Evolutionary conservation across 208 protist species (phyloP), one percentile per base, ranked within the genome.

Genomic region (Leishmania martiniquensis): DNA sequence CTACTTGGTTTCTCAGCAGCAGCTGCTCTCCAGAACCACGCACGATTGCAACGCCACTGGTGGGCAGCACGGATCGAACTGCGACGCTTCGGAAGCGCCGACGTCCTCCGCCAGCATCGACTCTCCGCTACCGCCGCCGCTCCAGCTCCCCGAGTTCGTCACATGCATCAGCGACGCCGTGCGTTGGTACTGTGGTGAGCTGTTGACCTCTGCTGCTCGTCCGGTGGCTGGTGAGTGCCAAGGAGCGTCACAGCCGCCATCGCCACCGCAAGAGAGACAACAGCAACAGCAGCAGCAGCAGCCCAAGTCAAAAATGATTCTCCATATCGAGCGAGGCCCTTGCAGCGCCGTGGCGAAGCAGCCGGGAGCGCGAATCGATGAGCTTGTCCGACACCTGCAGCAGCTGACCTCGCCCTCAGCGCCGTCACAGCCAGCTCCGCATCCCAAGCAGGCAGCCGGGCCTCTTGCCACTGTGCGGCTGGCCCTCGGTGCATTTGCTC

Each of bases 131-230:
- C 79, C 79, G 5, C 32, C 60, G 9, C 47, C 67, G 47, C 74
- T 83, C 68, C 75, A 72, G 57, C 66, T 83, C n/a, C 79, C 79
- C 2, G 29, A 17, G 20, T 39, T 25, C 57, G 45, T 83, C 5
- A 42, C 57, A 25, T 39, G 32, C 2, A 76, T 83, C 73, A 71
- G 76, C 32, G 79, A 78, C 39, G 79, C 74, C 10, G 79, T 79
- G 67, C 73, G 57, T 7, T 83, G 79, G 79, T 83, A 83, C 57
- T 57, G 79, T 57, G 79, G 51, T 12, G 79, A 83, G 52, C 32
- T 68, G n/a, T 0, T 49, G 20, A 22, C 39, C 6, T 32, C n/a
- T 32, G 20, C 42, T 47, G 1, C 42, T 51, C 25, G 9, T 42
- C 42, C 65, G 65, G 12, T 12, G 4, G 37, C 47, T 10, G 63